These are phyloP conservation scores for Prunus yedoensis DNA, from an alignment of 331 rosid species.

Conservation along the genomic window DNA sequence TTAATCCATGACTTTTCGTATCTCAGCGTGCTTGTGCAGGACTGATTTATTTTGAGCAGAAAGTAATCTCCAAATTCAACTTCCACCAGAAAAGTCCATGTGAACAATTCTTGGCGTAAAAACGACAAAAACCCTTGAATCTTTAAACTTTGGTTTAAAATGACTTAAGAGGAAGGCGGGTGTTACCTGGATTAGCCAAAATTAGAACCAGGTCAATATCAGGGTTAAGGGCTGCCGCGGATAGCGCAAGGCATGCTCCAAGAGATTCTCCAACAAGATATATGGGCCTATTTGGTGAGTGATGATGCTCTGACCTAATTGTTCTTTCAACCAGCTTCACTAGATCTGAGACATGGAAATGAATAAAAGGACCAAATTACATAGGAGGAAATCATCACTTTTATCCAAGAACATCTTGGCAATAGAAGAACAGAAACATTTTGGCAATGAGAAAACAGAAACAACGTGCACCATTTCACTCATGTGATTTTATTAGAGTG, in stretches of 20 bases:
- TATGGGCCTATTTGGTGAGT: slow-evolving; percentile 69
- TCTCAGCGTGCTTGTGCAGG: neutral
- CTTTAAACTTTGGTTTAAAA: neutral
- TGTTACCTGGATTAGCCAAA: slow-evolving; percentile 80
- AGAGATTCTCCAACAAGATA: slow-evolving; percentile 85
- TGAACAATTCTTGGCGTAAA: neutral
- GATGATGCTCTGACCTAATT: slow-evolving; percentile 48
- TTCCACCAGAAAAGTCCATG: slow-evolving; percentile 1
- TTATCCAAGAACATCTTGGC: neutral
- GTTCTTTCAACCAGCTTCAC: slow-evolving; percentile 72
- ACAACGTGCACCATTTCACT: neutral
- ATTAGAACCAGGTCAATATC: slow-evolving; percentile 76
- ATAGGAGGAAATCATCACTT: neutral
- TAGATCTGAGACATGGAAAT: slow-evolving; percentile 52
- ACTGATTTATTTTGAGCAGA: neutral
- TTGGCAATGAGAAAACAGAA: neutral
- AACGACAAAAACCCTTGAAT: too few relatives aligned
- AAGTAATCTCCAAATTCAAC: neutral
- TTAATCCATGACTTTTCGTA: neutral
- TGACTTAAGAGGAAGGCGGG: neutral
- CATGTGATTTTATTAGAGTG: slow-evolving; percentile 13
- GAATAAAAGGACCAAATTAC: neutral
- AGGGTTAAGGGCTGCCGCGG: slow-evolving; percentile 77
- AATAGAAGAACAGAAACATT: neutral
- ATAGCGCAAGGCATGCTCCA: slow-evolving; percentile 85